These are phyloP conservation scores for Phytophthora sp. DNA, from an alignment of 352 stramenopile species.

Conservation along the genomic window DNA sequence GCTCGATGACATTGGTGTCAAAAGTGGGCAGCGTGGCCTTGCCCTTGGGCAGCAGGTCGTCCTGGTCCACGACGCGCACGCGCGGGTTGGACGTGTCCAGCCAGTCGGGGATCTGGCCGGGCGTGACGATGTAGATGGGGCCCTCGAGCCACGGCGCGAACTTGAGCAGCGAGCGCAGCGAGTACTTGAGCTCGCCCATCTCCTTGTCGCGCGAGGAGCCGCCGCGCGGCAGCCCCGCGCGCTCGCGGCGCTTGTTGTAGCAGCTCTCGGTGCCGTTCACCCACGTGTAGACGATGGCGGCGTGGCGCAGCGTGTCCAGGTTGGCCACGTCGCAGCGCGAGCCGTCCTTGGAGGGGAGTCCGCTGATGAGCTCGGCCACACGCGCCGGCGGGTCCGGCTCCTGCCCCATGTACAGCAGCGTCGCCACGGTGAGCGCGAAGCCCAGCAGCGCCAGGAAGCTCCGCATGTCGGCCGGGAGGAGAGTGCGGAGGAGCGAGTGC, in stretches of 20 bases:
- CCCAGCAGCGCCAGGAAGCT: conserved; percentile 61
- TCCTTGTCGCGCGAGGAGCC: conserved; percentile 81
- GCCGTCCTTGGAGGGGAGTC: conserved; percentile 34
- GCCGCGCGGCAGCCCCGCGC: conserved; percentile 57
- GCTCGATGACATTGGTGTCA: conserved; percentile 87
- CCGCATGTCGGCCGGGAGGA: conserved; percentile 34
- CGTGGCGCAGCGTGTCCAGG: conserved; percentile 63
- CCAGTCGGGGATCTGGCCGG: conserved; percentile 84
- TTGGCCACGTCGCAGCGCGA: conserved; percentile 68
- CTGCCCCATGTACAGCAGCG: conserved; percentile 60
- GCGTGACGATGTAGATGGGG: conserved; percentile 86
- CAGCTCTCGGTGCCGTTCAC: conserved; percentile 83
- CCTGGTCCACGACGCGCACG: conserved; percentile 77
- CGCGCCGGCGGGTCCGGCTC: conserved; percentile 53
- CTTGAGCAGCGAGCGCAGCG: conserved; percentile 79
- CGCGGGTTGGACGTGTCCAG: conserved; percentile 72
- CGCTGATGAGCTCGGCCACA: conserved; percentile 55
- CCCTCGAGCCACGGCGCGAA: conserved; percentile 81
- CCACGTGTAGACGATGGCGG: conserved; percentile 87
- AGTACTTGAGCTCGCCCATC: conserved; percentile 90
- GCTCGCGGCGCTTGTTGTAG: conserved; percentile 71
- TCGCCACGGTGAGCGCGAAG: conserved; percentile 42
- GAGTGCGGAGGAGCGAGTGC: conserved; percentile 1
- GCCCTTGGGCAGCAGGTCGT: conserved; percentile 71
- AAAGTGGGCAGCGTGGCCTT: conserved; percentile 72